Evolutionary conservation across 164 flowering plant species (phyloP).

Genomic region (Vitis cinerea): DNA sequence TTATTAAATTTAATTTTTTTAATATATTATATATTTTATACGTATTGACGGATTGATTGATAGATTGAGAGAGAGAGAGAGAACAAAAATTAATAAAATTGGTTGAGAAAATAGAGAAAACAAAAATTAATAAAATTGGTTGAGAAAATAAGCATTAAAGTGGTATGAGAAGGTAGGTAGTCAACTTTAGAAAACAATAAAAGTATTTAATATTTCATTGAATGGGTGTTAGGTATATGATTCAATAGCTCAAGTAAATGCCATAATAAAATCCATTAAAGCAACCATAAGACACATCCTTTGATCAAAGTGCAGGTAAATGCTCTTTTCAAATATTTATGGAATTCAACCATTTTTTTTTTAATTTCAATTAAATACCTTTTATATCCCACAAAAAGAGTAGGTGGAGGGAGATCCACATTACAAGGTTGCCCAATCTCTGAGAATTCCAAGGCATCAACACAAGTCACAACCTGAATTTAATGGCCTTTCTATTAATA

Average conservation of each 20-base stretch:
- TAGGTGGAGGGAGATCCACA: no score
- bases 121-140: no score
- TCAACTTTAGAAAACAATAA: conserved; percentile 11
- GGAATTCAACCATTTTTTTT: conserved; percentile 11
- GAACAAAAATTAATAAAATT: not conserved
- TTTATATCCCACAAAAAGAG: not conserved
- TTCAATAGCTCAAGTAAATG: conserved; percentile 22
- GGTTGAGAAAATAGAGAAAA: not conserved
- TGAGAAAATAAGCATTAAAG: not conserved
- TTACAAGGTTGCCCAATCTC: not conserved
- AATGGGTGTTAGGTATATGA: conserved; percentile 34
- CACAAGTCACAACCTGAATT: conserved; percentile 12
- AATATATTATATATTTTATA: no score
- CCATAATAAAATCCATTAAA: conserved; percentile 18
- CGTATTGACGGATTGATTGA: no score
- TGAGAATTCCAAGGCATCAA: conserved; percentile 10
- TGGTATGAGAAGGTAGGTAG: conserved; percentile 21
- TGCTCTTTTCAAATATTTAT: conserved; percentile 37
- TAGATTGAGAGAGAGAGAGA: no score
- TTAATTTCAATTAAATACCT: no score
- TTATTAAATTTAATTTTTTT: not conserved
- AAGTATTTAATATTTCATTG: conserved; percentile 19
- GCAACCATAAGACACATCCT: conserved; percentile 15
- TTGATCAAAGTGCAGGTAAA: conserved; percentile 26
- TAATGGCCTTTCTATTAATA: conserved; percentile 3